Conservation (phyloP, 164 flowering plant genomes). For the Chloranthus sessilifolius region DNA sequence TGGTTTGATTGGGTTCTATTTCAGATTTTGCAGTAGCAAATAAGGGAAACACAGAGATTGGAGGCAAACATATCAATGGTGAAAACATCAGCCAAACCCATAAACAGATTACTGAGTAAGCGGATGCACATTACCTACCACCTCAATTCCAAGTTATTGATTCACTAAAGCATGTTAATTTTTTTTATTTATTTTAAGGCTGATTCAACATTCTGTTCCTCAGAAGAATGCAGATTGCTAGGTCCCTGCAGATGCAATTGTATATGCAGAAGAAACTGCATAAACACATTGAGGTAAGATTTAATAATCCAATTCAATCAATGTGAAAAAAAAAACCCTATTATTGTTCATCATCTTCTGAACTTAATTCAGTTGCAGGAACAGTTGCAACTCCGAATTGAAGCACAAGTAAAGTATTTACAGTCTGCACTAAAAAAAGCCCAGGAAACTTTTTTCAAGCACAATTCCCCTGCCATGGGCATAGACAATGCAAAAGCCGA, state of each 20-base stretch:
- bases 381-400: slow-evolving; percentile 89
- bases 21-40: too few relatives aligned
- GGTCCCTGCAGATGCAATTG: slow-evolving; percentile 78
- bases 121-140: too few relatives aligned
- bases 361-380: slow-evolving; percentile 64
- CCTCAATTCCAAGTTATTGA: neutral
- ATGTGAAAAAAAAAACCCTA: too few relatives aligned
- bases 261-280: slow-evolving; percentile 87
- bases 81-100: slow-evolving; percentile 27
- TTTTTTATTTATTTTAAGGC: too few relatives aligned
- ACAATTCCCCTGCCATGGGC: slow-evolving; percentile 38
- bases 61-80: slow-evolving; percentile 17
- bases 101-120: slow-evolving; percentile 51
- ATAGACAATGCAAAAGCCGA: slow-evolving; percentile 58
- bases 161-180: neutral
- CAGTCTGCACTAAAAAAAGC: slow-evolving; percentile 80
- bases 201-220: too few relatives aligned
- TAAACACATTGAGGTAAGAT: slow-evolving; percentile 80
- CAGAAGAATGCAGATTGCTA: slow-evolving; percentile 60
- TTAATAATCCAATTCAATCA: neutral
- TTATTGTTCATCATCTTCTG: neutral
- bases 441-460: slow-evolving; percentile 71
- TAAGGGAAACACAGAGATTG: slow-evolving; percentile 27
- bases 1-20: neutral
- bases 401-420: slow-evolving; percentile 90